Conservation (phyloP, 192 early-diverging fungal genomes). For the Podila epigama region DNA sequence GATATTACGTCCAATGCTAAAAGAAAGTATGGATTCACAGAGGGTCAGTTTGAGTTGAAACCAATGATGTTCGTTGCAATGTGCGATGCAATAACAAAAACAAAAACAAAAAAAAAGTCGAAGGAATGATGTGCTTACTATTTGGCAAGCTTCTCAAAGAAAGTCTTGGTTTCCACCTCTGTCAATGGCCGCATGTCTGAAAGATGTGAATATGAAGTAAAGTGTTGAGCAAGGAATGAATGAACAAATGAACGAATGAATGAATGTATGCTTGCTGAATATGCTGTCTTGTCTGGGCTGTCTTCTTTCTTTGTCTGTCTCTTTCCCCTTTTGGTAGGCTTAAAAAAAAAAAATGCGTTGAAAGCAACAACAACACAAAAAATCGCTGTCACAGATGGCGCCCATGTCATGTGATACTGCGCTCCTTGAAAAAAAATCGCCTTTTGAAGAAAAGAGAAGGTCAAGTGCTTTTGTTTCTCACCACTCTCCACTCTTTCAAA, state of each 20-base stretch:
- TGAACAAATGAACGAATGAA: too few relatives aligned
- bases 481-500: neutral
- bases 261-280: too few relatives aligned
- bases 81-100: too few relatives aligned
- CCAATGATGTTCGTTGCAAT: neutral
- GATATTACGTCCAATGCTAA: conserved; percentile 94
- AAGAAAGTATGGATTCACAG: neutral
- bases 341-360: conserved; percentile 4
- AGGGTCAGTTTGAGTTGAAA: neutral
- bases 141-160: conserved; percentile 98
- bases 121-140: conserved; percentile 77
- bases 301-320: too few relatives aligned
- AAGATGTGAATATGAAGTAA: neutral
- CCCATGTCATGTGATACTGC: neutral
- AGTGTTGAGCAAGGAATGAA: neutral
- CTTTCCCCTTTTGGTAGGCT: too few relatives aligned
- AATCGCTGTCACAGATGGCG: neutral
- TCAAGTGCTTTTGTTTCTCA: neutral
- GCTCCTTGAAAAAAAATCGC: neutral
- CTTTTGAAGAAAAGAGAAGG: neutral
- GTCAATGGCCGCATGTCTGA: conserved; percentile 91
- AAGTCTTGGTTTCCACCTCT: conserved; percentile 95
- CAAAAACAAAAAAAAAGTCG: too few relatives aligned
- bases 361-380: neutral
- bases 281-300: too few relatives aligned